Percentiles rank a stretch among this genome's conserved stretches.
These are phyloP conservation scores for Malassezia sp. DNA, from an alignment of 1,284 basidiomycete genomes.

Conservation along the genomic window DNA sequence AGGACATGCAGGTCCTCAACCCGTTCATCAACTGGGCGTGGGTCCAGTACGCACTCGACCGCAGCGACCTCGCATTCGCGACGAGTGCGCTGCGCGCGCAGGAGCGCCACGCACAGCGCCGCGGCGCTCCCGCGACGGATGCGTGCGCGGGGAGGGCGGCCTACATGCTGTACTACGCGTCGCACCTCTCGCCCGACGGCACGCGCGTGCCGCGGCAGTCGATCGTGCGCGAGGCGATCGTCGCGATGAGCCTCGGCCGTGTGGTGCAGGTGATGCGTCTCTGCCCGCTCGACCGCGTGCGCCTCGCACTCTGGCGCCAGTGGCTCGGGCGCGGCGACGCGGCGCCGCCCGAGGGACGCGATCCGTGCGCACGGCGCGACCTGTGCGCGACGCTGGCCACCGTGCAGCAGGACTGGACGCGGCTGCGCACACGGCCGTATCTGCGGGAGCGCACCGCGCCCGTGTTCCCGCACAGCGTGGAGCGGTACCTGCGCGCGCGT, in stretches of 20 bases:
- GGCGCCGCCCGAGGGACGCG: not conserved
- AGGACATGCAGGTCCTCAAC: slow-evolving; percentile 31
- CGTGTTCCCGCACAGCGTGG: slow-evolving; percentile 1
- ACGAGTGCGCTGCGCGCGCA: slow-evolving; percentile 23
- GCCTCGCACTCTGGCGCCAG: slow-evolving; percentile 35
- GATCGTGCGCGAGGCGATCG: slow-evolving; percentile 31
- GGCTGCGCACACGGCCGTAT: not conserved
- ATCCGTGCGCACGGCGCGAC: slow-evolving; percentile 3
- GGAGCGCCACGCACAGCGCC: slow-evolving; percentile 19
- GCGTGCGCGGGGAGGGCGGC: not conserved
- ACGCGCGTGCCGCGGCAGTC: slow-evolving; percentile 6
- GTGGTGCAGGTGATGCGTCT: slow-evolving; percentile 28
- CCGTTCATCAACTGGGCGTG: slow-evolving; percentile 39
- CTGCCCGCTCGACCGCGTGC: slow-evolving; percentile 37
- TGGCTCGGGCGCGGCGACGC: slow-evolving; percentile 26
- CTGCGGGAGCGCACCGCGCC: not conserved
- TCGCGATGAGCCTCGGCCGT: slow-evolving; percentile 37
- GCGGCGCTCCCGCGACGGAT: not conserved
- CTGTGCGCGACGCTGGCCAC: slow-evolving; percentile 1
- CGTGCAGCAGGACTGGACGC: slow-evolving; percentile 12
- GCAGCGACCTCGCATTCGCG: slow-evolving; percentile 32
- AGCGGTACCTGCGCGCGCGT: slow-evolving; percentile 9
- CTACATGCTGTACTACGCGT: no score
- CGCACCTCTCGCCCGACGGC: not conserved
- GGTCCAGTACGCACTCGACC: slow-evolving; percentile 28